Conservation (phyloP, 2,329 filamentous ascomycete species). For the Alternaria sp. region DNA sequence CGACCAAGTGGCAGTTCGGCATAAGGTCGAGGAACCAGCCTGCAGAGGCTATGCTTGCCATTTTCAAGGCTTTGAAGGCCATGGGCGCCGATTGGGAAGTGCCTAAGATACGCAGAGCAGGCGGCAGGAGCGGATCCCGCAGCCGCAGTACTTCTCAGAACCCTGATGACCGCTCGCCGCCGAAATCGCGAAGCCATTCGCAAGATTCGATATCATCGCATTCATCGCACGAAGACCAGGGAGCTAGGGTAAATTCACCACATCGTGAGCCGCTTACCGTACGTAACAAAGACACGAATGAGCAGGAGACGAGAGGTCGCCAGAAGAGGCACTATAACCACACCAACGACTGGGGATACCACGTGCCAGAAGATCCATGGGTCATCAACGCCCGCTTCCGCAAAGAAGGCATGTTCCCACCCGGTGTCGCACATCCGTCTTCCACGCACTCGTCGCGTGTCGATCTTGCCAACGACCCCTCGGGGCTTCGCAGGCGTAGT, state of each 20-base stretch:
- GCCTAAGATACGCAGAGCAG: slow-evolving; percentile 49
- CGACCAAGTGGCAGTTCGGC: slow-evolving; percentile 96
- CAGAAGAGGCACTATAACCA: slow-evolving; percentile 52
- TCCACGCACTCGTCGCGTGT: slow-evolving; percentile 58
- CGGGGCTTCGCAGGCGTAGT: slow-evolving; percentile 34
- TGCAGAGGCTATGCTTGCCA: slow-evolving; percentile 91
- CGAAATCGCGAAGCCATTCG: slow-evolving; percentile 42
- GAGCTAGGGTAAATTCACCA: slow-evolving; percentile 17
- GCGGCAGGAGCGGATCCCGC: slow-evolving; percentile 49
- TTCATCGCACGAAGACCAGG: slow-evolving; percentile 34
- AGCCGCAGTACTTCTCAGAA: slow-evolving; percentile 41
- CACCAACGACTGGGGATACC: slow-evolving; percentile 69
- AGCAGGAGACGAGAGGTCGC: slow-evolving; percentile 40
- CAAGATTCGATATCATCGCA: slow-evolving; percentile 42
- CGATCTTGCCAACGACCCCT: slow-evolving; percentile 50
- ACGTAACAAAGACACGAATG: slow-evolving; percentile 32
- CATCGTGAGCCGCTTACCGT: slow-evolving; percentile 39
- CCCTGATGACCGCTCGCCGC: slow-evolving; percentile 36
- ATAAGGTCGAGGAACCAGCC: slow-evolving; percentile 94
- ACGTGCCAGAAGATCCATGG: slow-evolving; percentile 92
- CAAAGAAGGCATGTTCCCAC: slow-evolving; percentile 74
- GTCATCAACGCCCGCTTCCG: slow-evolving; percentile 89
- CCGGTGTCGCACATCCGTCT: slow-evolving; percentile 57
- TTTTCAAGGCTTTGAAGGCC: slow-evolving; percentile 88
- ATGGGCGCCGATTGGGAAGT: slow-evolving; percentile 88